These are phyloP conservation scores for Talaromyces albobiverticillius DNA, from an alignment of 2,329 filamentous ascomycete species.

Conservation along the genomic window DNA sequence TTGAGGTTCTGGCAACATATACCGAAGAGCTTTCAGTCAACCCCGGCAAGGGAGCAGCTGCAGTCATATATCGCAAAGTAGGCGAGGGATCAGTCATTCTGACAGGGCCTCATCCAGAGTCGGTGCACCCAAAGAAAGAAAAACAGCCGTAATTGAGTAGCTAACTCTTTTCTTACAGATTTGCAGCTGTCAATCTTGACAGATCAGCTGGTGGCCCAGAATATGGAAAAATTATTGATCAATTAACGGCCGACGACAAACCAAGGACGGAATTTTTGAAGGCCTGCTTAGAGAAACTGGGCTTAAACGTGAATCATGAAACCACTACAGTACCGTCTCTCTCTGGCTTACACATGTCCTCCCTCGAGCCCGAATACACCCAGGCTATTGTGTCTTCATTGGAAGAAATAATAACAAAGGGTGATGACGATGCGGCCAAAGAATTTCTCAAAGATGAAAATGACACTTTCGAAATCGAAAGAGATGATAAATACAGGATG, in stretches of 20 bases:
- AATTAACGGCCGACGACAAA: constrained; percentile 66
- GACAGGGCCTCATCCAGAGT: constrained; percentile 92
- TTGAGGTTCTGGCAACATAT: constrained; percentile 82
- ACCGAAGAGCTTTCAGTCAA: constrained; percentile 72
- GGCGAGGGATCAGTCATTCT: constrained; percentile 77
- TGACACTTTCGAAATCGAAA: constrained; percentile 78
- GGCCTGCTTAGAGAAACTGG: constrained; percentile 74
- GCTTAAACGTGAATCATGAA: constrained; percentile 72
- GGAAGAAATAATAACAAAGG: constrained; percentile 64
- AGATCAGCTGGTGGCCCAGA: constrained; percentile 63
- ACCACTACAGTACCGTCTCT: constrained; percentile 70
- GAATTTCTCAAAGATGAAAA: constrained; percentile 68
- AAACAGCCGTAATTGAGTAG: neutral
- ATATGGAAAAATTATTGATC: constrained; percentile 68
- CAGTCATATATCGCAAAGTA: constrained; percentile 78
- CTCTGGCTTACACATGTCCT: constrained; percentile 78
- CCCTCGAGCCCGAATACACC: constrained; percentile 62
- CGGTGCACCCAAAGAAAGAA: constrained; percentile 29
- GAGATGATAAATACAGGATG: constrained; percentile 60
- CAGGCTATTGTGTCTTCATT: constrained; percentile 62
- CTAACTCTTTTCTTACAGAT: constrained; percentile 53
- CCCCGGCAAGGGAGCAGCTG: constrained; percentile 68
- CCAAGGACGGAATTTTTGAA: constrained; percentile 72
- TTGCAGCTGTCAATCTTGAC: constrained; percentile 74
- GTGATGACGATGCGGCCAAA: constrained; percentile 64